Evolutionary conservation across 2,329 filamentous ascomycete species (phyloP), one percentile per base, ranked within the genome.

Genomic region (Ophiocordyceps australis): DNA sequence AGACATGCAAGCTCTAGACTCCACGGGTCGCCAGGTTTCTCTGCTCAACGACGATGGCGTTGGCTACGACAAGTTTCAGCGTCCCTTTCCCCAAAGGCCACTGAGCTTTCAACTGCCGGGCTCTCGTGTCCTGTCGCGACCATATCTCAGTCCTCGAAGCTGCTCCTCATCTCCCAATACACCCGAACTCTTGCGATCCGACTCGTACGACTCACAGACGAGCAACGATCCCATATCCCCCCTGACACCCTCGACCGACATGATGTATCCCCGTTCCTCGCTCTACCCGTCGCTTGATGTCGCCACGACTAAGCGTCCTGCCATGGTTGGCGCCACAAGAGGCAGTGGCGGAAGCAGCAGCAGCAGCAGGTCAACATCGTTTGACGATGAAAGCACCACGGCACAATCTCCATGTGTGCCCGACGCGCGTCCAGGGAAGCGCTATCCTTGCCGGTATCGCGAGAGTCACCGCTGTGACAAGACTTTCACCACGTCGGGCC

Each of bases 401-500:
- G 46, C 53, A 25, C n/a, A n/a, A n/a, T n/a, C n/a, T n/a, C 54
- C 54, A 21, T 41, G 51, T 35, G 32, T 49, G 35, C 40, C 52
- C 35, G 28, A 30, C 14, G 54, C 66, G 38, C 47, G 62, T 33
- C 43, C 57, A 30, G 50, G 59, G 47, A 82, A 74, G 66, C 65
- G 74, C 30, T 82, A 79, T 39, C 74, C 75, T 2, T 83, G 77
- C 46, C 73, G 75, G 14, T 75, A 74, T 42, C 67, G 72, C 18
- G 74, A 81, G 34, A 65, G 62, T 26, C 74, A 71, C 38, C 65
- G 69, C 21, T 86, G 79, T 54, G 67, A 66, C 39, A 80, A 82
- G 55, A 80, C 71, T 9, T 86, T 86, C 45, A 85, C 79, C 30
- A 86, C 79, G 3, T 85, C 79, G 0, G 79, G 79, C 22, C 79